phyloP scores from a whole-genome alignment of 2,329 filamentous ascomycete genomes.

The Phialophora macrospora region DNA sequence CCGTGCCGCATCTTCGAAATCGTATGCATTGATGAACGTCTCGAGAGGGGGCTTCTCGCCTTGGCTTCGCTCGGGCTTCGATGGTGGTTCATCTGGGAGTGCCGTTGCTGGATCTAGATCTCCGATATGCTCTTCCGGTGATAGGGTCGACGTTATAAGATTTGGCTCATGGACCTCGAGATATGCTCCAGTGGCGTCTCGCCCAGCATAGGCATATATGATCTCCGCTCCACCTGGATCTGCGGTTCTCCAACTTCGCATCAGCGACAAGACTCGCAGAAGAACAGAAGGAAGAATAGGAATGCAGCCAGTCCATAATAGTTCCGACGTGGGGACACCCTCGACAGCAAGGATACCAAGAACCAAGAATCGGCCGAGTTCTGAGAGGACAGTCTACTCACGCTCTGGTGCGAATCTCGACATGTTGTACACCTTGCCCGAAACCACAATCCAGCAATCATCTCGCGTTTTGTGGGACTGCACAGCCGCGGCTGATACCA shows the following conservation, averaged over 20 bases:
- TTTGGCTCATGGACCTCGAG: conserved; percentile 48
- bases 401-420: conserved; percentile 67
- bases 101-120: conserved; percentile 21
- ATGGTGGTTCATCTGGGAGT: conserved; percentile 18
- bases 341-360: not conserved
- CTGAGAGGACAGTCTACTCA: conserved; percentile 13
- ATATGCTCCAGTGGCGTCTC: conserved; percentile 53
- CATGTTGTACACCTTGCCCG: conserved; percentile 70
- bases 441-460: conserved; percentile 71
- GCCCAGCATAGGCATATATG: conserved; percentile 53
- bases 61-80: conserved; percentile 4
- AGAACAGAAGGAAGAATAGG: not conserved
- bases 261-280: not conserved
- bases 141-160: conserved; percentile 50
- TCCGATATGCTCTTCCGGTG: conserved; percentile 21
- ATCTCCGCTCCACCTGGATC: conserved; percentile 40
- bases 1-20: conserved; percentile 35
- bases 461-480: conserved; percentile 52
- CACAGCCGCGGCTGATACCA: conserved; percentile 19
- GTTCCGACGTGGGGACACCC: not conserved
- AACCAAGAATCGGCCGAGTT: not conserved
- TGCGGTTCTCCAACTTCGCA: not conserved
- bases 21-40: conserved; percentile 33
- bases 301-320: not conserved
- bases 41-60: conserved; percentile 37